These are phyloP conservation scores for Penicillium dipodomyicola DNA, from an alignment of 495 filamentous ascomycete genomes.

Conservation along the genomic window DNA sequence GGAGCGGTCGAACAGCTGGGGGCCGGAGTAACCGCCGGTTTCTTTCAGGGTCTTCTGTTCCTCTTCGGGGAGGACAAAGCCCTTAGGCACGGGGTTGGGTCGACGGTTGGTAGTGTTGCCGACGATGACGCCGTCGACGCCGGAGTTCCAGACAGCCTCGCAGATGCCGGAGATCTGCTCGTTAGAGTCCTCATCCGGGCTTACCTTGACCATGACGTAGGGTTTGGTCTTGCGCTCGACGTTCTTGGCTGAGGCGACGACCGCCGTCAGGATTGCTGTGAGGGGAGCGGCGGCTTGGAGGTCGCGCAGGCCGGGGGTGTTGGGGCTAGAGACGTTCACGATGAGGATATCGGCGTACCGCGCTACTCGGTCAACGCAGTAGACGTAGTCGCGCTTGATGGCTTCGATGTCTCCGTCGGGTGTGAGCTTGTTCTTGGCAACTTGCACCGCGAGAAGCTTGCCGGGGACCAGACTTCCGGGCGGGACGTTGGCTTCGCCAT, in stretches of 20 bases:
- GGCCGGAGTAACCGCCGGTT: constrained; percentile 86
- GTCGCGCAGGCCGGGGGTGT: constrained; percentile 84
- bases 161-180: constrained; percentile 83
- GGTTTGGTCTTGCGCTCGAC: constrained; percentile 70
- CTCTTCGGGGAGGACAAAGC: constrained; percentile 58
- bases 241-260: constrained; percentile 70
- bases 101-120: constrained; percentile 92
- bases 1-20: constrained; percentile 77
- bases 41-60: constrained; percentile 69
- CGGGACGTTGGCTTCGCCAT: constrained; percentile 62
- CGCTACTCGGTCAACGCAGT: constrained; percentile 76
- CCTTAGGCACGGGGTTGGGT: constrained; percentile 62
- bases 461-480: constrained; percentile 75
- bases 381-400: constrained; percentile 79
- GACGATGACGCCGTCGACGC: constrained; percentile 94
- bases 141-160: constrained; percentile 75
- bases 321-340: constrained; percentile 95
- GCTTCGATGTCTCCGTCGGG: constrained; percentile 79
- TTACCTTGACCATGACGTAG: constrained; percentile 94
- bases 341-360: constrained; percentile 90
- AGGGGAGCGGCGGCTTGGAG: constrained; percentile 80
- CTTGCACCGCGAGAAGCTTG: constrained; percentile 81
- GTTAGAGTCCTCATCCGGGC: constrained; percentile 85
- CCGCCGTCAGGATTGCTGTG: constrained; percentile 72
- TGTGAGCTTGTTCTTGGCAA: constrained; percentile 95